Percentiles rank a stretch among this genome's conserved stretches.
Evolutionary conservation across 495 filamentous ascomycete genomes (phyloP).

Genomic region (Wilcoxina mikolae): DNA sequence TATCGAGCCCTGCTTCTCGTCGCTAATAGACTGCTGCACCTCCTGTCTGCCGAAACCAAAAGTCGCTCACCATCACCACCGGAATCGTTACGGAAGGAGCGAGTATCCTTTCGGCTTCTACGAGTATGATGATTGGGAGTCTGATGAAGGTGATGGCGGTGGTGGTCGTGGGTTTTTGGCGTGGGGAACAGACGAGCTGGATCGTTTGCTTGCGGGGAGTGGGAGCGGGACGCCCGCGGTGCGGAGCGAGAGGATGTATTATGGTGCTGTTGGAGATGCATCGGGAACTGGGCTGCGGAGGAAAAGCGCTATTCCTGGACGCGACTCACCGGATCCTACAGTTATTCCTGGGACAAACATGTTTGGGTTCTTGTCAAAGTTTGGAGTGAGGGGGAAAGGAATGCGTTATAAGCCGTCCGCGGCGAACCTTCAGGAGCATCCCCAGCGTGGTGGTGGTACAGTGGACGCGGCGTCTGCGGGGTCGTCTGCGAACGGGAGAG

Average conservation of each 20-base stretch:
- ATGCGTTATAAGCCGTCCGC: constrained; percentile 80
- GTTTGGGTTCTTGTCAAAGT: constrained; percentile 67
- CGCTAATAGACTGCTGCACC: constrained; percentile 48
- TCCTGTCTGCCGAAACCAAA: constrained; percentile 35
- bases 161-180: constrained; percentile 44
- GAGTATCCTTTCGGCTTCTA: constrained; percentile 94
- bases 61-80: constrained; percentile 14
- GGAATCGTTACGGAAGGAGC: constrained; percentile 32
- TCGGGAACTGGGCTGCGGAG: constrained; percentile 30
- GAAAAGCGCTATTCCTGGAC: constrained; percentile 47
- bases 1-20: constrained; percentile 62
- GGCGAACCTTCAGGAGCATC: constrained; percentile 82
- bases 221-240: constrained; percentile 36
- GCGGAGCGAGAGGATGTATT: constrained; percentile 31
- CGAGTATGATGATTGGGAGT: constrained; percentile 70
- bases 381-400: constrained; percentile 66
- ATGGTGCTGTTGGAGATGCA: background rate
- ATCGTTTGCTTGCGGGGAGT: constrained; percentile 67
- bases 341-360: constrained; percentile 77
- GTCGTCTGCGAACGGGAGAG: background rate
- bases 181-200: constrained; percentile 73
- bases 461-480: background rate
- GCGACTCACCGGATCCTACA: constrained; percentile 60
- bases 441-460: constrained; percentile 38
- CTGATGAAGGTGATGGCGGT: constrained; percentile 26